Evolutionary conservation across 208 protist species (phyloP), one percentile per base, ranked within the genome.

Genomic region (Entamoeba invadens): DNA sequence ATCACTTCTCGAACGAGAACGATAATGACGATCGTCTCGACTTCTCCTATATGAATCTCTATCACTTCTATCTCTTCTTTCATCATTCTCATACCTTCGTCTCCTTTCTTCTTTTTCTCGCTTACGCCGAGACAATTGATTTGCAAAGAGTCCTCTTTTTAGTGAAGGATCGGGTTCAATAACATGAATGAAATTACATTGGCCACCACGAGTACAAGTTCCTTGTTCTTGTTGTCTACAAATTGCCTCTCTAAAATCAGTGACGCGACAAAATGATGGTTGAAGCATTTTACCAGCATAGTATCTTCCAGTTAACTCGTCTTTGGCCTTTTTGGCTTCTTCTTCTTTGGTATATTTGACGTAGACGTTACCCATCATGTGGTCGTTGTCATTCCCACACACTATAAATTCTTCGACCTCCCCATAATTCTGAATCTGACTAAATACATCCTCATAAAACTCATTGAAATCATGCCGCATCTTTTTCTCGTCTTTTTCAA

Each of bases 331-430:
- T 38, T 96, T 57, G 31, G 98, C 98, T 25, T 97, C 97, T 31
- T 96, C 94, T 92, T 97, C 96, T 91, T 98, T 96, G 87, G 96
- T 94, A 77, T 77, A 95, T 95, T 98, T 98, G 94, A 99, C 98
- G 96, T 99, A 99, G 8, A 99, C 98, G 95, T 99, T 99, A 91
- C 98, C 98, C 6, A 98, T 95, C 21, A 99, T 95, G 95, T 99
- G 98, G 91, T 99, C 98, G 77, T 97, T 96, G 16, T 98, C 96
- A 96, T 99, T 99, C 95, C 98, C 98, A 21, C n/a, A 46, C 3
- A 95, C 94, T 47, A 98, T 96, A 91, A 99, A 96, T 94, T 99
- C 97, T 12, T 97, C 97, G 93, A 99, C 98, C 42, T 96, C 95
- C 42, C 98, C 98, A 94, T 96, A 96, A 25, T 98, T 98, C 96